Evolutionary conservation across 208 protist genomes (phyloP).

Genomic region (Trypanosoma theileri): DNA sequence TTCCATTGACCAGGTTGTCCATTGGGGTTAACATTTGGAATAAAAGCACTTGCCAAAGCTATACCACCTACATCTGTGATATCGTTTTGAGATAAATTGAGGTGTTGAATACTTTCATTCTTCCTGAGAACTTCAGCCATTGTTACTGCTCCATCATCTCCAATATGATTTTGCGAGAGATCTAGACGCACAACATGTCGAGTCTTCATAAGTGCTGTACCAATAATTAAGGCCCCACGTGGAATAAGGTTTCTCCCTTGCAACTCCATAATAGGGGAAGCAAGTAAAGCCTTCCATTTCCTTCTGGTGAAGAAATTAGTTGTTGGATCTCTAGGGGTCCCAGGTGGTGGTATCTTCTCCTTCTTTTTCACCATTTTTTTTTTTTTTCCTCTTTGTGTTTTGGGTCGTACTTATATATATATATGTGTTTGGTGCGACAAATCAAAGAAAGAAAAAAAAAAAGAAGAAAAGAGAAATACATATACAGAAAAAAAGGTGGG

Average conservation of each 20-base stretch:
- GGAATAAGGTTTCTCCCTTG: constrained; percentile 53
- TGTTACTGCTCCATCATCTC: constrained; percentile 70
- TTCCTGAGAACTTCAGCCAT: constrained; percentile 64
- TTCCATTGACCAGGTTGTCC: constrained; percentile 88
- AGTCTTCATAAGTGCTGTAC: constrained; percentile 67
- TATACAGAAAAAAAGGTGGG: too few relatives aligned
- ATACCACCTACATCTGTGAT: constrained; percentile 86
- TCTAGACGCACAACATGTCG: constrained; percentile 56
- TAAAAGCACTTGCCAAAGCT: constrained; percentile 81
- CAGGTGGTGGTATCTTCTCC: constrained; percentile 79
- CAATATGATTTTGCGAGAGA: constrained; percentile 69
- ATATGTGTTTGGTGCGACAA: not conserved
- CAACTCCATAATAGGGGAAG: constrained; percentile 50
- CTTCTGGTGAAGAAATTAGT: constrained; percentile 80
- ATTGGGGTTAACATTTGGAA: constrained; percentile 74
- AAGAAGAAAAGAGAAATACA: constrained; percentile 7
- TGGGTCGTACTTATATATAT: not conserved
- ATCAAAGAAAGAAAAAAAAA: not conserved
- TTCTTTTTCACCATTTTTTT: constrained; percentile 40
- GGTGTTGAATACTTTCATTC: constrained; percentile 59
- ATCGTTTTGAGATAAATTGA: constrained; percentile 78
- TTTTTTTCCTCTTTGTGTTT: not conserved
- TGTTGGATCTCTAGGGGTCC: constrained; percentile 65
- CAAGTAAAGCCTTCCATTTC: constrained; percentile 66
- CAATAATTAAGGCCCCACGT: constrained; percentile 69